phyloP scores from a whole-genome alignment of 2,329 filamentous ascomycete species.

The Fusarium sp. region DNA sequence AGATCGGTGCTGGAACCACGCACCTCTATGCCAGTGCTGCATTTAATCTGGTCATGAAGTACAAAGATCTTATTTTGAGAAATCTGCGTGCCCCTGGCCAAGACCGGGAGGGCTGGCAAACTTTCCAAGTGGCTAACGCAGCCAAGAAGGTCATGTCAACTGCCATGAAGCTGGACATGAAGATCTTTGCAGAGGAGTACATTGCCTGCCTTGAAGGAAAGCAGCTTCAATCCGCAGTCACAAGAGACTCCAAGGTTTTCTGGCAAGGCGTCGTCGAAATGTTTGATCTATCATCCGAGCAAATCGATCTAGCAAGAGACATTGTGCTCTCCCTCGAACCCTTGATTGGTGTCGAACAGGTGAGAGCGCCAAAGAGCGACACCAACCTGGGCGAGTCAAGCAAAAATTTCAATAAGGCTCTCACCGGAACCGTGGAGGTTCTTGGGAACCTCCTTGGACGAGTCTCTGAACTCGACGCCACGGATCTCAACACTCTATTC shows the following conservation, averaged over 20 bases:
- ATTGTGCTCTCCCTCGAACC: conserved; percentile 78
- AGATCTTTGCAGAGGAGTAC: conserved; percentile 56
- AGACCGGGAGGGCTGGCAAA: conserved; percentile 52
- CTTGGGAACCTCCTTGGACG: conserved; percentile 82
- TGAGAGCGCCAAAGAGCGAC: conserved; percentile 66
- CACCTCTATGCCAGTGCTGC: conserved; percentile 74
- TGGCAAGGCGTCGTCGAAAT: conserved; percentile 67
- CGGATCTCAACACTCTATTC: conserved; percentile 78
- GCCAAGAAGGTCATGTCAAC: conserved; percentile 64
- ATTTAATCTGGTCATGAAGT: conserved; percentile 73
- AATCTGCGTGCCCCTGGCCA: conserved; percentile 47
- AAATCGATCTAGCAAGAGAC: conserved; percentile 78
- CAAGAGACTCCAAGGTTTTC: conserved; percentile 70
- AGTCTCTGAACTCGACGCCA: conserved; percentile 79
- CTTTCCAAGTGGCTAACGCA: conserved; percentile 56
- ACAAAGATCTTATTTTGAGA: conserved; percentile 69
- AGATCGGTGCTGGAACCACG: conserved; percentile 63
- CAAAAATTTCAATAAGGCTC: conserved; percentile 82
- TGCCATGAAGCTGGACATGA: conserved; percentile 62
- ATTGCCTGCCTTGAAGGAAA: conserved; percentile 71
- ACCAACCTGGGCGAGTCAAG: conserved; percentile 53
- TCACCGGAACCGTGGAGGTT: conserved; percentile 65
- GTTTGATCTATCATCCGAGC: conserved; percentile 81
- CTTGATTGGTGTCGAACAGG: conserved; percentile 80
- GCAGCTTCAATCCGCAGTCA: conserved; percentile 74